Conservation (phyloP, 176 grass and related monocot species). For the Triticum turgidum region DNA sequence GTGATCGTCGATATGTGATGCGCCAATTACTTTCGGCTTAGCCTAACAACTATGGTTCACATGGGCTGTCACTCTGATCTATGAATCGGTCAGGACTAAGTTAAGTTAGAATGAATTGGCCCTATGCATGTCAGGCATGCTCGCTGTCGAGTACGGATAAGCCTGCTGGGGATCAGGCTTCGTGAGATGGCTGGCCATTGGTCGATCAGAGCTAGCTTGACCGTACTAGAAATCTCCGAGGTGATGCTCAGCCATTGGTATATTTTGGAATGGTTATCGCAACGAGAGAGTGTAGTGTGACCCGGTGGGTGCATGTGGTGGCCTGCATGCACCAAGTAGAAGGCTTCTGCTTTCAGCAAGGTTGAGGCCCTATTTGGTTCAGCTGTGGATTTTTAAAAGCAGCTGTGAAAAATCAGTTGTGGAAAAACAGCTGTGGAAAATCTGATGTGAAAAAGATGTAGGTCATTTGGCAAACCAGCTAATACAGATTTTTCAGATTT, state of each 20-base stretch:
- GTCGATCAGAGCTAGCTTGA: background rate
- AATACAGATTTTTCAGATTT: too few relatives aligned
- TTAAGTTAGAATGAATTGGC: background rate
- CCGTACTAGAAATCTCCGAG: background rate
- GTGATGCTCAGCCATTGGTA: background rate
- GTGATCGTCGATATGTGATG: background rate
- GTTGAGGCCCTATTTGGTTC: background rate
- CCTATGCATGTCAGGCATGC: background rate
- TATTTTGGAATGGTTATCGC: background rate
- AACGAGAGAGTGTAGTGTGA: background rate
- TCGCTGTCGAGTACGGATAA: slow-evolving; percentile 21
- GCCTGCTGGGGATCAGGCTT: background rate
- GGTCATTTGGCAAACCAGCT: too few relatives aligned
- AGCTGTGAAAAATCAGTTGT: too few relatives aligned
- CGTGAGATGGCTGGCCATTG: background rate
- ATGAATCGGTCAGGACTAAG: background rate
- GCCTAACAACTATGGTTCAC: background rate
- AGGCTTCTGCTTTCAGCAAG: background rate
- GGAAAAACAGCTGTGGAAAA: too few relatives aligned
- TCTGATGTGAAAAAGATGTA: too few relatives aligned
- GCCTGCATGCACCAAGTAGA: background rate
- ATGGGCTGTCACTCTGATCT: background rate
- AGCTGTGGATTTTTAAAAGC: too few relatives aligned
- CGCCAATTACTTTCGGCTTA: background rate
- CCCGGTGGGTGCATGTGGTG: background rate